Percentiles rank a stretch among this genome's conserved stretches.
Conservation (phyloP, 805 yeast genomes). For the Zygoascus flipseniorum region DNA sequence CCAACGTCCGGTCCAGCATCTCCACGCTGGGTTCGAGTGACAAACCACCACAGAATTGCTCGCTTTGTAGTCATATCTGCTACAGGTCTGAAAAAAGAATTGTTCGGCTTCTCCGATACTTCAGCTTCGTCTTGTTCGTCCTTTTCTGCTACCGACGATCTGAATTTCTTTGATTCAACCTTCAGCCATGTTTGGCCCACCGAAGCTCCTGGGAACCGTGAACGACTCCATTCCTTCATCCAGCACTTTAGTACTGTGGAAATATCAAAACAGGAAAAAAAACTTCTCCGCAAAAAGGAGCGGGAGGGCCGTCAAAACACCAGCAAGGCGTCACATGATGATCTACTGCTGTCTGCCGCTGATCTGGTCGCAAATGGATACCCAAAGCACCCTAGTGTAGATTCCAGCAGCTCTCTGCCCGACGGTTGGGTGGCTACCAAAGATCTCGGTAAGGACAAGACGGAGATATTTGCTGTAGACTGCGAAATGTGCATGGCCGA, state of each 20-base stretch:
- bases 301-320: not conserved
- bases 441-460: constrained; percentile 38
- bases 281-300: not conserved
- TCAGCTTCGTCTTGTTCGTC: constrained; percentile 7
- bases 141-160: constrained; percentile 9
- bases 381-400: not conserved
- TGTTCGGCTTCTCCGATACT: constrained; percentile 31
- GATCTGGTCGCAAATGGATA: not conserved
- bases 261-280: not conserved
- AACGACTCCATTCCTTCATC: constrained; percentile 44
- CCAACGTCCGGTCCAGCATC: constrained; percentile 25
- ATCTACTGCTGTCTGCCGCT: not conserved
- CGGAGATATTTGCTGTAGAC: constrained; percentile 64
- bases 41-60: constrained; percentile 39
- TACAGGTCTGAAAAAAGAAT: constrained; percentile 51
- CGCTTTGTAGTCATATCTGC: constrained; percentile 51
- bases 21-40: constrained; percentile 44
- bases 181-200: constrained; percentile 44
- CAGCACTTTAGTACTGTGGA: constrained; percentile 43
- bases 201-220: constrained; percentile 58
- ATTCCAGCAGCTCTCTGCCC: constrained; percentile 10
- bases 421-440: constrained; percentile 49
- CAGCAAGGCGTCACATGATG: not conserved
- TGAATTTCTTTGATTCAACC: constrained; percentile 30
- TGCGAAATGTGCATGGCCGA: constrained; percentile 85